Conservation (phyloP, 768 basidiomycete species). For the Lepiota subincarnata region DNA sequence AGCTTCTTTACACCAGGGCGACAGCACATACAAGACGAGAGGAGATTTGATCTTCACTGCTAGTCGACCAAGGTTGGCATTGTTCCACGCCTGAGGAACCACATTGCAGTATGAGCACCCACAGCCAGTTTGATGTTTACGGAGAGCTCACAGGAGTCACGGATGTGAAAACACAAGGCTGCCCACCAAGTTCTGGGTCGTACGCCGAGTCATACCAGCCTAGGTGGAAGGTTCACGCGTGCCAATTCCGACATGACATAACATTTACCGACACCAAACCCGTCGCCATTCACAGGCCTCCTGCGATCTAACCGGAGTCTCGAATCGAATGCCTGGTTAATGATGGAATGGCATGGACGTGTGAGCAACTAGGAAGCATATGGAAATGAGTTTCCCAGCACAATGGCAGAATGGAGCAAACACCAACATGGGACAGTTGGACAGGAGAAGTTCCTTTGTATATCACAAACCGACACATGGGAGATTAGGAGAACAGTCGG, state of each 20-base stretch:
- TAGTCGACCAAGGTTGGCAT: constrained; percentile 85
- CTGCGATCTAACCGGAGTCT: constrained; percentile 77
- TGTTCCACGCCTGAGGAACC: constrained; percentile 83
- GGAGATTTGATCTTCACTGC: constrained; percentile 98
- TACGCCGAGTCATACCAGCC: constrained; percentile 93
- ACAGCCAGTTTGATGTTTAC: background rate
- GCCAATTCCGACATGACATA: background rate
- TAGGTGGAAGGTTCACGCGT: constrained; percentile 20
- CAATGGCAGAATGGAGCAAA: constrained; percentile 4
- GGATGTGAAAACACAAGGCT: constrained; percentile 95
- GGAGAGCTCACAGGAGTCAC: constrained; percentile 68
- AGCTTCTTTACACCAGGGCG: background rate
- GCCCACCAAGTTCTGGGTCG: constrained; percentile 77
- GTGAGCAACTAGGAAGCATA: constrained; percentile 65
- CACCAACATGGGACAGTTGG: constrained; percentile 76
- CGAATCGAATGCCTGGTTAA: constrained; percentile 96
- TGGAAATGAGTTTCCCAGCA: constrained; percentile 3
- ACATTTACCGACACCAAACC: constrained; percentile 86
- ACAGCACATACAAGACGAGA: constrained; percentile 75
- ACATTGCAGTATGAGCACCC: background rate
- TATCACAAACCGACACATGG: constrained; percentile 88
- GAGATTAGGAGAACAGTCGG: background rate
- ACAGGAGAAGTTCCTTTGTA: constrained; percentile 96
- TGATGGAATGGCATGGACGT: constrained; percentile 91
- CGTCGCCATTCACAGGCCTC: constrained; percentile 91